phyloP scores from a whole-genome alignment of 371 early-diverging fungal species.

The Mortierella sp. region DNA sequence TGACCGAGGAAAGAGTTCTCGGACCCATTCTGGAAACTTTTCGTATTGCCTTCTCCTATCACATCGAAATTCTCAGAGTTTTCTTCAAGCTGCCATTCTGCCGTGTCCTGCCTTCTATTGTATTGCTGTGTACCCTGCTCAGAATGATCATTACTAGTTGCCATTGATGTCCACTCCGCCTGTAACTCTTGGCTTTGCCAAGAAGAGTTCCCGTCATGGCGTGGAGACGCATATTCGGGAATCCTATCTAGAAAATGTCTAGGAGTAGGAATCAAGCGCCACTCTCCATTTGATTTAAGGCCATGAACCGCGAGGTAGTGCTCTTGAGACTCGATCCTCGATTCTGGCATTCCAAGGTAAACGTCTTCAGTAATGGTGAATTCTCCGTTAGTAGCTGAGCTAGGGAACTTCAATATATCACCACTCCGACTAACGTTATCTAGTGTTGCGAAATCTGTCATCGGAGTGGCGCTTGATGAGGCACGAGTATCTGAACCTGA shows the following conservation, averaged over 20 bases:
- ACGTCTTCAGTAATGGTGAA: background rate
- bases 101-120: background rate
- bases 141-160: background rate
- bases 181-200: background rate
- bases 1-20: background rate
- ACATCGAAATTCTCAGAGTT: background rate
- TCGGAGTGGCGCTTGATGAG: background rate
- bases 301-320: background rate
- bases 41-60: background rate
- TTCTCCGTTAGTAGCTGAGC: background rate
- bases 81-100: background rate
- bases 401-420: background rate
- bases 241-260: background rate
- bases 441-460: background rate
- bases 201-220: background rate
- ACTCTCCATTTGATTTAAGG: background rate
- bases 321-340: background rate
- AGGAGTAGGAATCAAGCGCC: background rate
- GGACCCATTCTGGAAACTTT: background rate
- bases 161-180: background rate
- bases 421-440: background rate
- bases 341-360: too few species aligned
- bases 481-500: background rate
- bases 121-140: background rate
- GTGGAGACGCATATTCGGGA: background rate